Evolutionary conservation across 805 yeast species (phyloP).

Genomic region (Yamadazyma laniorum): DNA sequence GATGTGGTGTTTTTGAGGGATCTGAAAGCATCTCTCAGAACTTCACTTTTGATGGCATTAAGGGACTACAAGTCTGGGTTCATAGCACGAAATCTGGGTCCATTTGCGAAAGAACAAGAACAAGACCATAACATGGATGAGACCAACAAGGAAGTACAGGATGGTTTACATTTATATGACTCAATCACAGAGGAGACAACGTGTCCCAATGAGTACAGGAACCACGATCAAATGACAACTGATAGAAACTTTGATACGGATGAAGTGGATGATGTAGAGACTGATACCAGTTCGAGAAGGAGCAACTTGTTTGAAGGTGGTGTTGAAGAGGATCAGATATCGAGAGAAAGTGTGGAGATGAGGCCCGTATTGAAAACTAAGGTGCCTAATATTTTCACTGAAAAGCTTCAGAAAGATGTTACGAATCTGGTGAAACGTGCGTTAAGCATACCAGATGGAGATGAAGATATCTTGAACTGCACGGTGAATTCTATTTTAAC

Average conservation of each 20-base stretch:
- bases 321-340: background rate
- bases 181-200: no score
- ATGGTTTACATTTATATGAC: no score
- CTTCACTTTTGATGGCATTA: background rate
- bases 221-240: no score
- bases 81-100: no score
- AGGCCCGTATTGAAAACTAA: background rate
- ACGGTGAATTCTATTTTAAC: slow-evolving; percentile 3
- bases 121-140: no score
- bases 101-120: no score
- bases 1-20: background rate
- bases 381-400: background rate
- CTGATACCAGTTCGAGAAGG: background rate
- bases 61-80: no score
- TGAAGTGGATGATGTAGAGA: background rate
- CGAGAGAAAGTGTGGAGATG: background rate
- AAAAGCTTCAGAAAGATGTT: background rate
- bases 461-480: slow-evolving; percentile 4
- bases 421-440: background rate
- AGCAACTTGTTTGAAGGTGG: background rate
- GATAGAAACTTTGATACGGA: no score
- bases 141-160: no score
- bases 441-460: background rate
- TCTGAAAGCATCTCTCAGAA: background rate
- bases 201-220: no score